Percentiles rank a stretch among this genome's conserved stretches.
phyloP scores from a whole-genome alignment of 768 basidiomycete genomes.

The Jaapia argillacea region DNA sequence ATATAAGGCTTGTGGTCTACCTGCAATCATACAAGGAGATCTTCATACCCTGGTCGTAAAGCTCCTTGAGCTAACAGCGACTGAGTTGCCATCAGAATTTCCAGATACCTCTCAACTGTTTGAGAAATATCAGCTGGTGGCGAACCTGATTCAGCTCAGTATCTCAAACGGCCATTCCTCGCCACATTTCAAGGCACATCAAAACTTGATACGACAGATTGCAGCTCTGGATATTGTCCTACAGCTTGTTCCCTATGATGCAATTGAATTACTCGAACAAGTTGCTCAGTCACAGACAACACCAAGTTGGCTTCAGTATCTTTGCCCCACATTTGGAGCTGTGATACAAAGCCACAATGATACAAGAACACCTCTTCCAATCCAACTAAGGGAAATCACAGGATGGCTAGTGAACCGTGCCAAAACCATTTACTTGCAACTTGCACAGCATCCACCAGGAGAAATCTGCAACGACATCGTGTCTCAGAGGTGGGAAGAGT shows the following conservation, averaged over 20 bases:
- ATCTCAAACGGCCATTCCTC: neutral
- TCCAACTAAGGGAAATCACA: neutral
- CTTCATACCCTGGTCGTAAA: neutral
- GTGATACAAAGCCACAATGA: neutral
- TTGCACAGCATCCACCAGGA: neutral
- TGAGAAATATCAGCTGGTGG: no score
- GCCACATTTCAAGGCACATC: neutral
- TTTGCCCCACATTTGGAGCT: conserved; percentile 1
- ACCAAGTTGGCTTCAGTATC: neutral
- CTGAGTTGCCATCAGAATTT: neutral
- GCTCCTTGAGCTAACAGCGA: neutral
- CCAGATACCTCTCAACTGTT: neutral
- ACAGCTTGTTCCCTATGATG: conserved; percentile 4
- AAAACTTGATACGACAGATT: conserved; percentile 1
- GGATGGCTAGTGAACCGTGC: neutral
- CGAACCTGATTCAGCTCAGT: neutral
- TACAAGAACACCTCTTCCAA: neutral
- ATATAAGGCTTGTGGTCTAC: neutral
- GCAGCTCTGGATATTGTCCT: conserved; percentile 6
- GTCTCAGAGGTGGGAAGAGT: conserved; percentile 7
- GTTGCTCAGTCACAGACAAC: neutral
- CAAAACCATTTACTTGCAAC: neutral
- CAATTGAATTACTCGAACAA: neutral
- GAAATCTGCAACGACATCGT: neutral
- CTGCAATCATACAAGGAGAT: neutral